Evolutionary conservation across 805 yeast species (phyloP).

Genomic region (Kodamaea hsintzibuensis): DNA sequence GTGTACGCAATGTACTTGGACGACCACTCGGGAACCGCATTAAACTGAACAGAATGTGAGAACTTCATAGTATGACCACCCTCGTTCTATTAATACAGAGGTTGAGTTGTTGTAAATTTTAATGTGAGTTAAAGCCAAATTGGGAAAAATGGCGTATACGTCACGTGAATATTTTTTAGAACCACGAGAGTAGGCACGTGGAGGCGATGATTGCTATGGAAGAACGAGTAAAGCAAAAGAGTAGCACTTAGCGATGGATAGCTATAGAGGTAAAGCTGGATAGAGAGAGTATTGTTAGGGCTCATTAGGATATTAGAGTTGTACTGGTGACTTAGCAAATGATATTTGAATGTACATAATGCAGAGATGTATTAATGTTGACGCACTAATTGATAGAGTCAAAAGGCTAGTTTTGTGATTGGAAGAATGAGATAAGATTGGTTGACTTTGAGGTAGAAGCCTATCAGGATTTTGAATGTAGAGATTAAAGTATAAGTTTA

Average conservation of each 20-base stretch:
- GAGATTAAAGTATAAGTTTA: background rate
- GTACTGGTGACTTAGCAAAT: no score
- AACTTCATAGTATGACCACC: constrained; percentile 68
- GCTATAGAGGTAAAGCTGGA: no score
- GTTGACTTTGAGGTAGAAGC: background rate
- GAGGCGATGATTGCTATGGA: background rate
- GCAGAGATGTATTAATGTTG: background rate
- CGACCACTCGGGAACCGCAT: constrained; percentile 98
- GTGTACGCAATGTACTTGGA: constrained; percentile 89
- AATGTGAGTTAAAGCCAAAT: background rate
- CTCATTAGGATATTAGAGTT: no score
- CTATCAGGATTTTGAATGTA: background rate
- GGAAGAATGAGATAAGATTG: background rate
- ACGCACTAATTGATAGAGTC: background rate
- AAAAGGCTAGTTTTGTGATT: background rate
- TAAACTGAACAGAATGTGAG: constrained; percentile 91
- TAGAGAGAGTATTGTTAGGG: no score
- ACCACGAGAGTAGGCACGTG: background rate
- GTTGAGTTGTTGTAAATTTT: background rate
- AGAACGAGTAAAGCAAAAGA: background rate
- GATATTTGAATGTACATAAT: no score
- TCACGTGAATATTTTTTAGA: background rate
- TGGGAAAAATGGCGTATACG: background rate
- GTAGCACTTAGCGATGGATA: background rate
- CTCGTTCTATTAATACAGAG: background rate